phyloP scores from a whole-genome alignment of 2,329 filamentous ascomycete species.

The Claviceps cyperi region DNA sequence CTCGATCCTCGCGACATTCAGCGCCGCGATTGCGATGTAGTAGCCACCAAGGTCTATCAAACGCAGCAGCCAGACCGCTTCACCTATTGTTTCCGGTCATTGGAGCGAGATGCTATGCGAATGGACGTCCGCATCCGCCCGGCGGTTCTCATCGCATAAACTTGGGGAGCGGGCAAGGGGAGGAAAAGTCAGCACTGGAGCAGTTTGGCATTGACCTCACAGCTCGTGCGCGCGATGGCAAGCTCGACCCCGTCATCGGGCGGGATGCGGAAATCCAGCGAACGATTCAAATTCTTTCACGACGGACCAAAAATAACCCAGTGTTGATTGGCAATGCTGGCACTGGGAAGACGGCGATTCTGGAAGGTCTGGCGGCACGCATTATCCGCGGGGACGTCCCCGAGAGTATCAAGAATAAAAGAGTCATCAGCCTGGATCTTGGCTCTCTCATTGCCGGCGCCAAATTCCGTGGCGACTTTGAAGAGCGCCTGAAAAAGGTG shows the following conservation, averaged over 20 bases:
- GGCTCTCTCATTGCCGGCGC: conserved; percentile 90
- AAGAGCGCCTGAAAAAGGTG: conserved; percentile 83
- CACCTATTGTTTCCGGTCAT: conserved; percentile 25
- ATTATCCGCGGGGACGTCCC: conserved; percentile 90
- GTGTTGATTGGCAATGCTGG: conserved; percentile 86
- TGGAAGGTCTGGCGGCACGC: conserved; percentile 78
- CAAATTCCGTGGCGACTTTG: conserved; percentile 91
- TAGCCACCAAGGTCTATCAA: conserved; percentile 11
- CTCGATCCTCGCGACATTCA: conserved; percentile 16
- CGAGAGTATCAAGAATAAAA: conserved; percentile 89
- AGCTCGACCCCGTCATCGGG: conserved; percentile 91
- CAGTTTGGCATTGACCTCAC: conserved; percentile 87
- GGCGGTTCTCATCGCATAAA: conserved; percentile 94
- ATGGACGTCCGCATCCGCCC: conserved; percentile 69
- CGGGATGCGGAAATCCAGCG: conserved; percentile 83
- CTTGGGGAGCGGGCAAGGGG: conserved; percentile 51
- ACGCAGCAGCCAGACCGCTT: conserved; percentile 6
- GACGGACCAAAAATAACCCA: conserved; percentile 90
- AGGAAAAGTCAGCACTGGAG: conserved; percentile 76
- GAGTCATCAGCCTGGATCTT: conserved; percentile 74
- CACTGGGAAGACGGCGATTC: conserved; percentile 84
- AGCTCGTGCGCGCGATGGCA: conserved; percentile 68
- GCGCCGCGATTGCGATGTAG: conserved; percentile 10
- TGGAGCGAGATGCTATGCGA: conserved; percentile 42
- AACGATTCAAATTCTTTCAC: conserved; percentile 84